Evolutionary conservation across 805 yeast species (phyloP).

Genomic region (Blastobotrys mokoenaii): DNA sequence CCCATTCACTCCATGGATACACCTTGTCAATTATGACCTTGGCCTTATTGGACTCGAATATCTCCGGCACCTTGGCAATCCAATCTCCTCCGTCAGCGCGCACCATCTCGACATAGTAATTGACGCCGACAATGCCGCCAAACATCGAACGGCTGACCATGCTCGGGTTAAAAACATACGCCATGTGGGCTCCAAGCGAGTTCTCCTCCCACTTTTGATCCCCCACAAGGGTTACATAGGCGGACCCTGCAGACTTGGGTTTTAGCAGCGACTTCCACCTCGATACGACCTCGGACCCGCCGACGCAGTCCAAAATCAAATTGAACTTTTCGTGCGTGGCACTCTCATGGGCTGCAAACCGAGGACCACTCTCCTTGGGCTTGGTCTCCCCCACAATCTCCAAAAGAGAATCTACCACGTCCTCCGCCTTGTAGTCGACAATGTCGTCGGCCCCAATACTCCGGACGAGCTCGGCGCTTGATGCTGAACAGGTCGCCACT

Average conservation of each 20-base stretch:
- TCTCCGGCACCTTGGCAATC: constrained; percentile 35
- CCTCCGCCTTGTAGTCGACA: constrained; percentile 45
- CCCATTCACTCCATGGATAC: constrained; percentile 39
- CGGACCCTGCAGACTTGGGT: constrained; percentile 38
- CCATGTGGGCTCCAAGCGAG: constrained; percentile 18
- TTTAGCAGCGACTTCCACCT: constrained; percentile 38
- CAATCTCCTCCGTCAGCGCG: constrained; percentile 27
- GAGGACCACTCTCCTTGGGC: constrained; percentile 9
- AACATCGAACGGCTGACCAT: constrained; percentile 20
- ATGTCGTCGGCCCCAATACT: constrained; percentile 49
- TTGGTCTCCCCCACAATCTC: constrained; percentile 4
- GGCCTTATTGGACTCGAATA: constrained; percentile 39
- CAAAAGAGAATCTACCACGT: constrained; percentile 4
- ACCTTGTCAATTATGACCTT: constrained; percentile 47
- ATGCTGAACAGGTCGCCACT: constrained; percentile 45
- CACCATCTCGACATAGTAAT: constrained; percentile 21
- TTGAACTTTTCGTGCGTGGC: constrained; percentile 43
- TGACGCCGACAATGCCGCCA: constrained; percentile 24
- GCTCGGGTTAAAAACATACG: constrained; percentile 17
- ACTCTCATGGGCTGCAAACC: constrained; percentile 27
- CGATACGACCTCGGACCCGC: constrained; percentile 43
- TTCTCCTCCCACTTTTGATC: constrained; percentile 29
- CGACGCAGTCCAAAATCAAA: constrained; percentile 56
- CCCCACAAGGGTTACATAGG: constrained; percentile 50
- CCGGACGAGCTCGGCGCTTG: constrained; percentile 38